A percentile compares a stretch with the other conserved stretches of the same genome.
Conservation (phyloP, 2,329 filamentous ascomycete genomes). For the Plenodomus lindquistii region DNA sequence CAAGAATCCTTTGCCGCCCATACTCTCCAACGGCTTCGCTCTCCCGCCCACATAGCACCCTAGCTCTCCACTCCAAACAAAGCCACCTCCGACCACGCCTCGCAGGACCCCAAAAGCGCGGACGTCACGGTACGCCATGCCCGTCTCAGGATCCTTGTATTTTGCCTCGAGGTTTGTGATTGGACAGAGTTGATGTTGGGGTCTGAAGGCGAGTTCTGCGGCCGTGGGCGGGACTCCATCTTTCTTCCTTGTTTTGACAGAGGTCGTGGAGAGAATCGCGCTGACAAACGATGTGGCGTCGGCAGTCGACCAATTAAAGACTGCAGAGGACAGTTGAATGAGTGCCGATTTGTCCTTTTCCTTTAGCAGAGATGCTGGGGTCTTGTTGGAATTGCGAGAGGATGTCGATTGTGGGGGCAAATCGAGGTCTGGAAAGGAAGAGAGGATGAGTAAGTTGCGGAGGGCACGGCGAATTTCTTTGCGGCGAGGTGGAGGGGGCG, state of each 20-base stretch:
- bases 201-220: slow-evolving; percentile 22
- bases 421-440: slow-evolving; percentile 48
- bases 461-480: slow-evolving; percentile 55
- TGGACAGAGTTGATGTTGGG: slow-evolving; percentile 60
- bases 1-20: slow-evolving; percentile 40
- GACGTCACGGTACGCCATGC: slow-evolving; percentile 77
- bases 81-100: slow-evolving; percentile 71
- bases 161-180: slow-evolving; percentile 81
- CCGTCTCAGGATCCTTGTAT: slow-evolving; percentile 84
- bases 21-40: slow-evolving; percentile 35
- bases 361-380: slow-evolving; percentile 46
- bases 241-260: slow-evolving; percentile 46
- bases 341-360: slow-evolving; percentile 52
- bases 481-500: slow-evolving; percentile 27
- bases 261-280: slow-evolving; percentile 49
- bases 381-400: slow-evolving; percentile 51
- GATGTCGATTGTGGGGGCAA: slow-evolving; percentile 33
- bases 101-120: slow-evolving; percentile 83
- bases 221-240: slow-evolving; percentile 40
- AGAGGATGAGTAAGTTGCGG: slow-evolving; percentile 62
- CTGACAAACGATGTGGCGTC: slow-evolving; percentile 37
- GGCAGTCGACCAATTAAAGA: slow-evolving; percentile 38
- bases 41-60: slow-evolving; percentile 79
- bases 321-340: slow-evolving; percentile 57
- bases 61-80: slow-evolving; percentile 79